Conservation (phyloP, 257 asterid species). For the Ligustrum vulgare region DNA sequence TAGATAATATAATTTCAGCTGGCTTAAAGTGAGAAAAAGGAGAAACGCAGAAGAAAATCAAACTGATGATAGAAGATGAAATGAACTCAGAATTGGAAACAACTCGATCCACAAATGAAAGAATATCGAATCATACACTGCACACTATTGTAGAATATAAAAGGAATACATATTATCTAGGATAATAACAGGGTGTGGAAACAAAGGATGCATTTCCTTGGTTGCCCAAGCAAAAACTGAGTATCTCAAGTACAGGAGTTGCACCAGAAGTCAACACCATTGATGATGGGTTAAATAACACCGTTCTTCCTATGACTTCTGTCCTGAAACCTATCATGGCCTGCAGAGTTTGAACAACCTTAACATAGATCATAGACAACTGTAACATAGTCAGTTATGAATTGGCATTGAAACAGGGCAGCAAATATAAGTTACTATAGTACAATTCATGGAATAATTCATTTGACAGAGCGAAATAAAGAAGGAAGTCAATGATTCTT, state of each 20-base stretch:
- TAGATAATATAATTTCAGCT: slow-evolving; percentile 19
- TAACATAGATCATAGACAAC: slow-evolving; percentile 24
- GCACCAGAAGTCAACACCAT: slow-evolving; percentile 84
- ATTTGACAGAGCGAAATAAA: background rate
- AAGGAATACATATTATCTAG: slow-evolving; percentile 62
- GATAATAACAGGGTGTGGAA: slow-evolving; percentile 92
- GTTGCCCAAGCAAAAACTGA: slow-evolving; percentile 87
- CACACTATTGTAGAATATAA: no score
- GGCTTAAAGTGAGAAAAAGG: background rate
- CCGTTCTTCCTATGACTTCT: slow-evolving; percentile 66
- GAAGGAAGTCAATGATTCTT: slow-evolving; percentile 3
- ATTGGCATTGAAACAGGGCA: background rate
- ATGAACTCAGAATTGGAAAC: background rate
- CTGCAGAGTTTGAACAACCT: slow-evolving; percentile 38
- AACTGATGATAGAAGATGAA: slow-evolving; percentile 10
- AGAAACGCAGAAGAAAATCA: background rate
- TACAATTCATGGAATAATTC: background rate
- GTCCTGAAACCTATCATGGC: slow-evolving; percentile 90
- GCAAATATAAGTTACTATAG: background rate
- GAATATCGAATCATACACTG: slow-evolving; percentile 5
- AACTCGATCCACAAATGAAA: slow-evolving; percentile 5
- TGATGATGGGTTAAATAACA: slow-evolving; percentile 63
- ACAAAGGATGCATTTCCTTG: slow-evolving; percentile 91
- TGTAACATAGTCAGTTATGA: background rate
- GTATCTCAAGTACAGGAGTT: slow-evolving; percentile 85